These are phyloP conservation scores for Phaeosphaeriaceae sp. DNA, from an alignment of 2,329 filamentous ascomycete species.

Conservation along the genomic window DNA sequence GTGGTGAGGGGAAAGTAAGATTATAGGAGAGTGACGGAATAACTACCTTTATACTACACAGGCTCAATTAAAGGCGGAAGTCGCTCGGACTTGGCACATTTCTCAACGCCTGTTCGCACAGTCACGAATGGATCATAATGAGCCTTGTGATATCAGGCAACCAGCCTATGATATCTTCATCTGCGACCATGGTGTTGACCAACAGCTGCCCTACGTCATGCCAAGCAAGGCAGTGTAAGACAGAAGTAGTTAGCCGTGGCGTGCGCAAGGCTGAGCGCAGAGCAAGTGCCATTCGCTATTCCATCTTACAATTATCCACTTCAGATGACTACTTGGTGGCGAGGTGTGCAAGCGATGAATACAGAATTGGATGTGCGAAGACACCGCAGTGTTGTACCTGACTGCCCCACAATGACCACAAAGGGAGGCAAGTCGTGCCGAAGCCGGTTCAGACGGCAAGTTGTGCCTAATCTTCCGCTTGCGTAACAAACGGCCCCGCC, in stretches of 20 bases:
- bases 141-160: constrained; percentile 3
- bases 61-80: neutral
- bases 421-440: constrained; percentile 22
- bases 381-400: neutral
- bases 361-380: neutral
- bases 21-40: neutral
- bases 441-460: constrained; percentile 17
- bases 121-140: neutral
- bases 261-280: neutral
- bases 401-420: neutral
- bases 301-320: neutral
- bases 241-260: constrained; percentile 11
- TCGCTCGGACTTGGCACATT: neutral
- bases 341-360: neutral
- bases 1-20: neutral
- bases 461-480: constrained; percentile 24
- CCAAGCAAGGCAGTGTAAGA: constrained; percentile 8
- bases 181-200: constrained; percentile 9
- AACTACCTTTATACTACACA: constrained; percentile 2
- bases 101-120: neutral
- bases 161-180: constrained; percentile 5
- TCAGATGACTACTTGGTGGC: neutral
- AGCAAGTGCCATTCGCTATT: neutral
- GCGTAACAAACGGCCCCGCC: constrained; percentile 21
- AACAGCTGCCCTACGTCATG: constrained; percentile 10